These are phyloP conservation scores for Citrus unshiu DNA, from an alignment of 345 rosid genomes.

Conservation along the genomic window DNA sequence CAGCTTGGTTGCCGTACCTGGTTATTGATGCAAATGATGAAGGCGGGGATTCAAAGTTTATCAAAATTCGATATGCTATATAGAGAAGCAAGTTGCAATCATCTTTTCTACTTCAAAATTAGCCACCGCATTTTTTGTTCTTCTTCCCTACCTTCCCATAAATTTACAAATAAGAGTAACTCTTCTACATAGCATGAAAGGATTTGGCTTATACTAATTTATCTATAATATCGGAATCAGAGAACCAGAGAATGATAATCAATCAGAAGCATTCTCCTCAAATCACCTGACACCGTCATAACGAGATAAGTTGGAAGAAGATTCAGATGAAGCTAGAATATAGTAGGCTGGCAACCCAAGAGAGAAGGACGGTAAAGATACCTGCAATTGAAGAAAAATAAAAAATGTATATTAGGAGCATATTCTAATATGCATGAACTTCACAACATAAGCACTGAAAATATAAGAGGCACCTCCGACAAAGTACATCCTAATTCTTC, in stretches of 20 bases:
- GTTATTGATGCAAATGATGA: slow-evolving; percentile 10
- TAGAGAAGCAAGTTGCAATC: neutral
- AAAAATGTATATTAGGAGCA: neutral
- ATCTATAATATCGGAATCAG: neutral
- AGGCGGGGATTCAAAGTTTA: neutral
- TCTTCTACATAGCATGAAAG: neutral
- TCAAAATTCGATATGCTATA: neutral
- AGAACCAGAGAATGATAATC: neutral
- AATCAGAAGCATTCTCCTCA: neutral
- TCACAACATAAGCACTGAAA: neutral
- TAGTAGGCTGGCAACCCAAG: slow-evolving; percentile 91
- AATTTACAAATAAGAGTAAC: neutral
- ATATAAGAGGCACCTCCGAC: slow-evolving; percentile 43
- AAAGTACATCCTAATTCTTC: slow-evolving; percentile 78
- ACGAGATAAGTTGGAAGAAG: slow-evolving; percentile 87
- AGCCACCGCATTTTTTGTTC: neutral
- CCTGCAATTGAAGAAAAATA: slow-evolving; percentile 33
- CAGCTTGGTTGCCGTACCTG: slow-evolving; percentile 82
- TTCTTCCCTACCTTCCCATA: neutral
- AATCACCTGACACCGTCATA: slow-evolving; percentile 86
- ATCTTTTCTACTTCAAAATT: neutral
- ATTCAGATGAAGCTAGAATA: slow-evolving; percentile 82
- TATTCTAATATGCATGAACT: neutral
- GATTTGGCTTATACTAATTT: neutral
- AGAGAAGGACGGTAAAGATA: slow-evolving; percentile 81